These are phyloP conservation scores for Alopecurus myosuroides DNA, from an alignment of 176 grass and related monocot genomes.

Conservation along the genomic window DNA sequence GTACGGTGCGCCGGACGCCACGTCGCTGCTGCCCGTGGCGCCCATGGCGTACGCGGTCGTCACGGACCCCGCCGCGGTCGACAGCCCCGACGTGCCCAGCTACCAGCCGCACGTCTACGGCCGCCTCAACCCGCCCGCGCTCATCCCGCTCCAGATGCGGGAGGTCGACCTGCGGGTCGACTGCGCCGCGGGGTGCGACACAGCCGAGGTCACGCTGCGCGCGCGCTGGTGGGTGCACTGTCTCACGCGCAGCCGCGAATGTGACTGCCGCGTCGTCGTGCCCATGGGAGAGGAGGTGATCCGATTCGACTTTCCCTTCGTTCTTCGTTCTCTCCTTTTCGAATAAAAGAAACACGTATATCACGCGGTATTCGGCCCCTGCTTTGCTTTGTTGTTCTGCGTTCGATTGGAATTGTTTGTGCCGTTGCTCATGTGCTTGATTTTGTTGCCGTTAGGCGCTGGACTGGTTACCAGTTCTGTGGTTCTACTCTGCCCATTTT, in stretches of 20 bases:
- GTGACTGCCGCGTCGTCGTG: slow-evolving; percentile 71
- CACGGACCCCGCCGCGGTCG: slow-evolving; percentile 73
- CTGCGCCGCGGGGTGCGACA: slow-evolving; percentile 32
- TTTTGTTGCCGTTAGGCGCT: background rate
- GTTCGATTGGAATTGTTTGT: background rate
- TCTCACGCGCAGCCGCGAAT: slow-evolving; percentile 57
- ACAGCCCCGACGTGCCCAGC: slow-evolving; percentile 94
- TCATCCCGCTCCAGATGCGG: slow-evolving; percentile 94
- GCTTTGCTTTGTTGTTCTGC: too few relatives aligned
- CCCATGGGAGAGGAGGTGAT: slow-evolving; percentile 83
- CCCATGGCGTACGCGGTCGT: slow-evolving; percentile 87
- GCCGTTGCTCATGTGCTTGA: background rate
- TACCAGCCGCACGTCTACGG: slow-evolving; percentile 99
- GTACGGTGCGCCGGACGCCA: background rate
- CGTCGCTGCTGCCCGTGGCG: slow-evolving; percentile 27
- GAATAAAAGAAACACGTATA: background rate
- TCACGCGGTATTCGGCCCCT: background rate
- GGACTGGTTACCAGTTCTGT: background rate
- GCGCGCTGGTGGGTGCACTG: slow-evolving; percentile 91
- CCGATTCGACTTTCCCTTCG: background rate
- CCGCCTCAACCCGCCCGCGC: slow-evolving; percentile 67
- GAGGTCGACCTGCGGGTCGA: slow-evolving; percentile 63
- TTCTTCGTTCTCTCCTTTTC: background rate
- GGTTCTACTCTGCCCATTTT: background rate
- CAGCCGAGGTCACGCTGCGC: slow-evolving; percentile 52